Evolutionary conservation across 2,329 filamentous ascomycete genomes (phyloP).

Genomic region (Myriangium duriaei): DNA sequence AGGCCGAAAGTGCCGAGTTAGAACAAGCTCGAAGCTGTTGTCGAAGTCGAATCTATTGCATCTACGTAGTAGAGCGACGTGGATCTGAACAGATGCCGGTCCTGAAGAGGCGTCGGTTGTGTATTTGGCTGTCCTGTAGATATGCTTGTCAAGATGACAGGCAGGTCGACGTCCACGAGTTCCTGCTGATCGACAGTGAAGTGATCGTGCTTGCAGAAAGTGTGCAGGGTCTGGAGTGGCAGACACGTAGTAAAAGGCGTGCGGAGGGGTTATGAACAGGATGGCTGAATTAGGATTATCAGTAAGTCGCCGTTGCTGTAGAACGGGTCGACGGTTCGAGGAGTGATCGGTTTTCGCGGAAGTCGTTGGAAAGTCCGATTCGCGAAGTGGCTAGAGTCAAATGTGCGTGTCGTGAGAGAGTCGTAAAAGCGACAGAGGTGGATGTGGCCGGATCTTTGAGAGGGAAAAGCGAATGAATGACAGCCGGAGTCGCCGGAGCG

Average conservation of each 20-base stretch:
- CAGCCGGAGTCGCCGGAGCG: not conserved
- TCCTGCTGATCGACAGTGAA: conserved; percentile 9
- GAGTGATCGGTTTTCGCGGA: conserved; percentile 5
- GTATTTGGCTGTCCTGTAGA: not conserved
- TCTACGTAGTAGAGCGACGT: not conserved
- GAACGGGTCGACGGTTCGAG: conserved; percentile 9
- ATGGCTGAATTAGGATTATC: conserved; percentile 10
- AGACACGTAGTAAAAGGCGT: conserved; percentile 8
- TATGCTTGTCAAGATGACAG: not conserved
- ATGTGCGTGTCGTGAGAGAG: not conserved
- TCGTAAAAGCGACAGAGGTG: not conserved
- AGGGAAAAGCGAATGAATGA: not conserved
- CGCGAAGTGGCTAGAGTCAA: not conserved
- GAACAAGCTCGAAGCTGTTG: conserved; percentile 16
- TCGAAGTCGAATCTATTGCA: conserved; percentile 3
- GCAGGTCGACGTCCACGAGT: not conserved
- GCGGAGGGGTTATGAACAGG: conserved; percentile 1
- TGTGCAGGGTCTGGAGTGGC: conserved; percentile 1
- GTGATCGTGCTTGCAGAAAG: conserved; percentile 7
- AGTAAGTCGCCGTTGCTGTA: conserved; percentile 9
- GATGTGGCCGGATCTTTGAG: not conserved
- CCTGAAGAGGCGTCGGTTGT: not conserved
- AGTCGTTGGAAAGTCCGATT: conserved; percentile 5
- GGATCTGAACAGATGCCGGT: conserved; percentile 2
- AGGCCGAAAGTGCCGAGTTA: conserved; percentile 8